phyloP scores from a whole-genome alignment of 257 asterid genomes.

The Capsicum rhomboideum region DNA sequence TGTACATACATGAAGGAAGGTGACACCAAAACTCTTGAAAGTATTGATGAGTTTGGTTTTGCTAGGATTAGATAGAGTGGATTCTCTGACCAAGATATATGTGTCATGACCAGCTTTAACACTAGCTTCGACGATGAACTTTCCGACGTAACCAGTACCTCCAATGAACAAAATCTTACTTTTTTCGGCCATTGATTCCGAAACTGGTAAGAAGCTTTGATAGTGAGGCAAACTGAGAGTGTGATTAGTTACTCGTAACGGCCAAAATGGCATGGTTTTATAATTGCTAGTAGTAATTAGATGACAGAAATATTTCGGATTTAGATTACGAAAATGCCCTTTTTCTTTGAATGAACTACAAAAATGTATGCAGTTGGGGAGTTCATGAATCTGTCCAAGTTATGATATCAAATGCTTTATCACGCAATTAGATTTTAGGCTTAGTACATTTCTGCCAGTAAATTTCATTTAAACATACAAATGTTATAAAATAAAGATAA shows the following conservation, averaged over 20 bases:
- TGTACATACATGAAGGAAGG: conserved; percentile 37
- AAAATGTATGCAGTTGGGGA: no score
- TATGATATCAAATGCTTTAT: no score
- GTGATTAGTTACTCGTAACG: background rate
- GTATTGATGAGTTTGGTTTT: conserved; percentile 45
- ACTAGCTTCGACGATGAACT: conserved; percentile 61
- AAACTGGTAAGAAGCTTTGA: background rate
- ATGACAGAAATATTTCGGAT: no score
- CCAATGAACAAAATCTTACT: conserved; percentile 83
- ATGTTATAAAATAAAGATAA: no score
- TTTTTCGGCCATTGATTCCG: conserved; percentile 44
- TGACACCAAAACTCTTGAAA: conserved; percentile 56
- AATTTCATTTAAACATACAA: no score
- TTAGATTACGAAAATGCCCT: no score
- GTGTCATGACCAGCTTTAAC: conserved; percentile 67
- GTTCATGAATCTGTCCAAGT: no score
- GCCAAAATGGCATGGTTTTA: background rate
- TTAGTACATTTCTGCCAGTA: no score
- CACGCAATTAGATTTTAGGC: no score
- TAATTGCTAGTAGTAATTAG: no score
- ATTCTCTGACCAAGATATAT: conserved; percentile 44
- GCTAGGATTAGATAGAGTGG: conserved; percentile 44
- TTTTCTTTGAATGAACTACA: no score
- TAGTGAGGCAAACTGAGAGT: background rate
- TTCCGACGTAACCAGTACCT: conserved; percentile 79